A percentile compares a stretch with the other conserved stretches of the same genome.
Evolutionary conservation across 108 stramenopile species (phyloP).

Genomic region (Stephanodiscus triporus): DNA sequence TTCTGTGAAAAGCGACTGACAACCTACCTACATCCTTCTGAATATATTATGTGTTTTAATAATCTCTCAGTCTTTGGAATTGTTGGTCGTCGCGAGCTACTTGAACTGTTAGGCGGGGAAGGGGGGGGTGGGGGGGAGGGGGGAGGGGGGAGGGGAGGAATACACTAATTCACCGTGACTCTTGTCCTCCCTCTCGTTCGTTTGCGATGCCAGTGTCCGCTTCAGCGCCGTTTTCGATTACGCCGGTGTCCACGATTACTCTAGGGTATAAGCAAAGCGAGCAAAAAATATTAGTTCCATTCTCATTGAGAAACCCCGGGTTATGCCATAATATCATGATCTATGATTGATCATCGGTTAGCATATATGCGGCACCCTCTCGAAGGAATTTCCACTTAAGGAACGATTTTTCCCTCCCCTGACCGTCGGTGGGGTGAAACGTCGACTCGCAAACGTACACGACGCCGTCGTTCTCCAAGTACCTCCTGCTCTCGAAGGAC

Average conservation of each 20-base stretch:
- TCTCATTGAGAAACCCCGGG: neutral
- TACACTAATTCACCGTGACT: neutral
- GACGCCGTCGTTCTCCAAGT: slow-evolving; percentile 56
- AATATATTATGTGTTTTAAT: neutral
- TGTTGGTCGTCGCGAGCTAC: slow-evolving; percentile 86
- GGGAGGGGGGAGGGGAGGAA: neutral
- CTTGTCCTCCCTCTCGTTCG: neutral
- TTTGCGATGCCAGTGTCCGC: neutral
- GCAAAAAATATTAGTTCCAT: neutral
- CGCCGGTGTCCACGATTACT: no score
- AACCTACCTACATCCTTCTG: no score
- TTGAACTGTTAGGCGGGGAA: slow-evolving; percentile 70
- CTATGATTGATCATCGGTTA: neutral
- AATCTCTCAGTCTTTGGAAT: slow-evolving; percentile 63
- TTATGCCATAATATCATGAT: neutral
- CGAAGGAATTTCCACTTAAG: slow-evolving; percentile 47
- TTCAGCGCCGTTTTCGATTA: neutral
- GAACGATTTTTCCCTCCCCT: slow-evolving; percentile 13
- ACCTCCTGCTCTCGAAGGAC: slow-evolving; percentile 73
- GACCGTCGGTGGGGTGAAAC: slow-evolving; percentile 67
- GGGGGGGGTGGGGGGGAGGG: no score
- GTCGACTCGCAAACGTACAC: slow-evolving; percentile 72
- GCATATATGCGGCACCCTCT: slow-evolving; percentile 34
- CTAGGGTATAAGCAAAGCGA: no score
- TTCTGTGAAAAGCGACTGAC: neutral